Conservation (phyloP, 257 asterid species). For the Craterostigma plantagineum region DNA sequence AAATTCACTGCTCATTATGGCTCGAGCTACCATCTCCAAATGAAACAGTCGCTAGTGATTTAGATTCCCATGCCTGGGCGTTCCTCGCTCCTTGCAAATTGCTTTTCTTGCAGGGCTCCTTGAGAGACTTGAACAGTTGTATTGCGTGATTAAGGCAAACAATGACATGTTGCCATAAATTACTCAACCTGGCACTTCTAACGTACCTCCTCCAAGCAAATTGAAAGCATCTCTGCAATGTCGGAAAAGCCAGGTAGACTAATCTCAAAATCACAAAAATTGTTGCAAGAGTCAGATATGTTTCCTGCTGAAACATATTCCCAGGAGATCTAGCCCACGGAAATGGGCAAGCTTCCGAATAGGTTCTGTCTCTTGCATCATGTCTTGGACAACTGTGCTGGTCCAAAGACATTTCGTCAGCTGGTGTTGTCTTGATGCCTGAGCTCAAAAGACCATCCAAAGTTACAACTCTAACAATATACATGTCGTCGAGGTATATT, state of each 20-base stretch:
- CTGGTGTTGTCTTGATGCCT: constrained; percentile 27
- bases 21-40: constrained; percentile 52
- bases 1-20: constrained; percentile 11
- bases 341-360: constrained; percentile 53
- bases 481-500: no score
- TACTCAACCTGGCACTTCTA: constrained; percentile 21
- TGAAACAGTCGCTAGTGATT: constrained; percentile 61
- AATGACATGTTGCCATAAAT: constrained; percentile 39
- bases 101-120: constrained; percentile 57
- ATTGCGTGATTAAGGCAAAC: constrained; percentile 32
- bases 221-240: constrained; percentile 21
- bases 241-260: constrained; percentile 28
- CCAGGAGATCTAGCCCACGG: constrained; percentile 74
- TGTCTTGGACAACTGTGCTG: constrained; percentile 24
- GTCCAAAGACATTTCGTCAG: constrained; percentile 18
- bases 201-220: constrained; percentile 39
- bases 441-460: constrained; percentile 3
- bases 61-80: constrained; percentile 78
- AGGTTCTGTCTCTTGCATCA: constrained; percentile 13
- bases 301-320: constrained; percentile 52
- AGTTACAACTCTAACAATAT: no score
- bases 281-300: constrained; percentile 56
- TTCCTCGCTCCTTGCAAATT: constrained; percentile 77
- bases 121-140: constrained; percentile 33
- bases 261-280: constrained; percentile 43